A percentile compares a stretch with the other conserved stretches of the same genome.
Evolutionary conservation across 345 rosid genomes (phyloP).

Genomic region (Lumnitzera racemosa): DNA sequence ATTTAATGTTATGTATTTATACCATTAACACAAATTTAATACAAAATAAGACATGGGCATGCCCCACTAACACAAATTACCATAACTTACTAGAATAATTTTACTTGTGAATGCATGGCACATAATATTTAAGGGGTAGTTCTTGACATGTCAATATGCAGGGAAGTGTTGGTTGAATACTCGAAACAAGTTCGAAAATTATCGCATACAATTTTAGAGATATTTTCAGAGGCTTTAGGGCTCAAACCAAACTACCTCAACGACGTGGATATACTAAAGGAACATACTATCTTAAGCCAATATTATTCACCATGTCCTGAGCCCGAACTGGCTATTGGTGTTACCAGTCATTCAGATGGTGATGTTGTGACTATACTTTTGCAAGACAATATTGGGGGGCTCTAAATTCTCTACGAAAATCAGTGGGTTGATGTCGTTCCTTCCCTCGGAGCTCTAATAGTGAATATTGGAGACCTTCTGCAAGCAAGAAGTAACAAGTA

Average conservation of each 20-base stretch:
- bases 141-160: background rate
- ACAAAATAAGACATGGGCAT: too few relatives aligned
- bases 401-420: slow-evolving; percentile 33
- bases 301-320: slow-evolving; percentile 43
- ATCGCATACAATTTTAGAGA: slow-evolving; percentile 17
- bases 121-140: background rate
- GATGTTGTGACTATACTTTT: slow-evolving; percentile 29
- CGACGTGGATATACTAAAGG: slow-evolving; percentile 20
- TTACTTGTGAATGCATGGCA: too few relatives aligned
- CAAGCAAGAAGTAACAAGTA: slow-evolving; percentile 17
- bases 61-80: too few relatives aligned
- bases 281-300: slow-evolving; percentile 19
- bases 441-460: slow-evolving; percentile 17
- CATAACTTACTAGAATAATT: too few relatives aligned
- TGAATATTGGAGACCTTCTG: slow-evolving; percentile 30
- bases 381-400: slow-evolving; percentile 47
- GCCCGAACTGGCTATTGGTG: slow-evolving; percentile 33
- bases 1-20: too few relatives aligned
- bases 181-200: slow-evolving; percentile 13
- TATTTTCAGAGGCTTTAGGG: slow-evolving; percentile 40
- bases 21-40: too few relatives aligned
- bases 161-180: slow-evolving; percentile 18
- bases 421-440: slow-evolving; percentile 34
- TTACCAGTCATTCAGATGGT: slow-evolving; percentile 22
- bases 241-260: slow-evolving; percentile 21